Conservation (phyloP, 164 flowering plant genomes). For the Hamamelis virginiana region DNA sequence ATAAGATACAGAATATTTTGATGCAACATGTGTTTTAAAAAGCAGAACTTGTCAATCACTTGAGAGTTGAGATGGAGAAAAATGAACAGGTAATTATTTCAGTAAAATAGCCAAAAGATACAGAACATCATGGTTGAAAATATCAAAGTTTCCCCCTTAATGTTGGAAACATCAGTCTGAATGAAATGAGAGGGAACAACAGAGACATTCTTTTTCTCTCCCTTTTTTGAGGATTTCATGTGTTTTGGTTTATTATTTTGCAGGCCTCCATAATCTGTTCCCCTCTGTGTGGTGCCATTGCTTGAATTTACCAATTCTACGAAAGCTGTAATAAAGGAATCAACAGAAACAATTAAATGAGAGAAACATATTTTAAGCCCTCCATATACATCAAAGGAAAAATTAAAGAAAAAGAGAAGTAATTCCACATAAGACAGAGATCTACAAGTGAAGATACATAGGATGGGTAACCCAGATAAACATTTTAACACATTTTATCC, state of each 20-base stretch:
- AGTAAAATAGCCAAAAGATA: constrained; percentile 48
- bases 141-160: constrained; percentile 63
- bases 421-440: neutral
- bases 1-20: no score
- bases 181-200: constrained; percentile 79
- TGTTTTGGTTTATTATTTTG: constrained; percentile 41
- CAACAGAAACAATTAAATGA: neutral
- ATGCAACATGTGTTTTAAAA: no score
- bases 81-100: neutral
- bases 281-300: constrained; percentile 83
- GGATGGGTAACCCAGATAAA: neutral
- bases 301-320: constrained; percentile 80
- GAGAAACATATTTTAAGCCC: neutral
- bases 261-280: constrained; percentile 31
- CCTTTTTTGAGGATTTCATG: constrained; percentile 40
- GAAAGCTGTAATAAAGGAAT: constrained; percentile 64
- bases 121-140: constrained; percentile 84
- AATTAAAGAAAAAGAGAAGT: neutral
- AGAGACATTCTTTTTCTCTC: constrained; percentile 49
- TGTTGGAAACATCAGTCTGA: constrained; percentile 71
- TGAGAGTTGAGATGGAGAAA: neutral
- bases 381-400: neutral
- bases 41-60: neutral
- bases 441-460: neutral
- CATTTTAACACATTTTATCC: neutral